These are phyloP conservation scores for Komagataella populi DNA, from an alignment of 805 yeast species.

Conservation along the genomic window DNA sequence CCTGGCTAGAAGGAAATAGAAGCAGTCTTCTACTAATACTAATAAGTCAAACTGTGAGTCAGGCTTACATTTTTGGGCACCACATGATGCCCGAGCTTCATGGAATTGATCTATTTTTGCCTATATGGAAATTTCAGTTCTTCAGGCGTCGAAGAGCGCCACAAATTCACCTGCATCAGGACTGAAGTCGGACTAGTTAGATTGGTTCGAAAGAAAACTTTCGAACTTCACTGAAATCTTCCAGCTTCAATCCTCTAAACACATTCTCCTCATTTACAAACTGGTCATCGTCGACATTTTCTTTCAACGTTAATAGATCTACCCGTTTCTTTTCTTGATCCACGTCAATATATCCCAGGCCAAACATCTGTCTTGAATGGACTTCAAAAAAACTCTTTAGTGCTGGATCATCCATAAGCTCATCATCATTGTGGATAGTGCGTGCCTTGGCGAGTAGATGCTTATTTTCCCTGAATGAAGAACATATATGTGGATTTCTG, in stretches of 20 bases:
- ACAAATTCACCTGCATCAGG: not conserved
- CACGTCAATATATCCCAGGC: not conserved
- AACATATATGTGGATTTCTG: not conserved
- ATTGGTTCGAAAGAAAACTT: not conserved
- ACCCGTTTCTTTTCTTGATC: slow-evolving; percentile 1
- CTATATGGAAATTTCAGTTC: slow-evolving; percentile 24
- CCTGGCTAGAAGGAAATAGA: slow-evolving; percentile 9
- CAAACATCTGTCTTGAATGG: not conserved
- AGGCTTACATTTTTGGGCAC: slow-evolving; percentile 22
- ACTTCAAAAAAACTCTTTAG: not conserved
- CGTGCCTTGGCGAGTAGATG: not conserved
- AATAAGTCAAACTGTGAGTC: slow-evolving; percentile 30
- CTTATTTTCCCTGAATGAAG: not conserved
- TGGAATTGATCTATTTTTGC: slow-evolving; percentile 20
- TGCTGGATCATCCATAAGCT: not conserved
- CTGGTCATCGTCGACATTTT: not conserved
- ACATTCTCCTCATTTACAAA: slow-evolving; percentile 5
- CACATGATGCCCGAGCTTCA: slow-evolving; percentile 27
- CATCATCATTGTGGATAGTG: not conserved
- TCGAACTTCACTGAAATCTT: slow-evolving; percentile 7
- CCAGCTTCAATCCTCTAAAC: slow-evolving; percentile 9
- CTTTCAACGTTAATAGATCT: slow-evolving; percentile 1
- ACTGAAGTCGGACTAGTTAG: not conserved
- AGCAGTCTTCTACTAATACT: slow-evolving; percentile 6
- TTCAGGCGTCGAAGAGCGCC: not conserved